These are phyloP conservation scores for Elongisporangium prolatum DNA, from an alignment of 352 stramenopile genomes.

Conservation along the genomic window DNA sequence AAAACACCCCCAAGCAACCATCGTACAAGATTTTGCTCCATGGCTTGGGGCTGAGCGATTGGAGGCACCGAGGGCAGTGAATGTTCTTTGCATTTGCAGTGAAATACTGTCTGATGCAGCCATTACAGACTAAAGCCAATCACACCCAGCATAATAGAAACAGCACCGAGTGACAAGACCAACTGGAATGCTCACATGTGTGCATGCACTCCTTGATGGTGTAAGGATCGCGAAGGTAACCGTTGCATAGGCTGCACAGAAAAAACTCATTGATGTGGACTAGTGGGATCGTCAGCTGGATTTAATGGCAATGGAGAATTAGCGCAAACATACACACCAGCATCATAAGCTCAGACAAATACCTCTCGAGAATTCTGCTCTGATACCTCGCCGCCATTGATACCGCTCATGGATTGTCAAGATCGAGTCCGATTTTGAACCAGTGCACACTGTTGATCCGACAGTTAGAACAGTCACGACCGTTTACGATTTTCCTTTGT, in stretches of 20 bases:
- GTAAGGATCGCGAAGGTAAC: constrained; percentile 71
- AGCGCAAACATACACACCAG: neutral
- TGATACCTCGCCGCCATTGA: neutral
- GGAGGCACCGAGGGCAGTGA: constrained; percentile 41
- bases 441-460: neutral
- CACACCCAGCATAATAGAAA: neutral
- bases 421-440: no score
- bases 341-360: neutral
- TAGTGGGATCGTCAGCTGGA: constrained; percentile 38
- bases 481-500: neutral
- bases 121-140: constrained; percentile 42
- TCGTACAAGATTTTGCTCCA: constrained; percentile 49
- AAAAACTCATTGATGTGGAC: constrained; percentile 50
- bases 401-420: neutral
- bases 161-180: neutral
- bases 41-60: constrained; percentile 41
- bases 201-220: constrained; percentile 78
- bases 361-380: neutral
- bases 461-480: neutral
- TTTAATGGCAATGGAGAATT: neutral
- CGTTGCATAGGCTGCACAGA: constrained; percentile 57
- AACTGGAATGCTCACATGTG: constrained; percentile 27
- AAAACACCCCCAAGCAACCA: no score
- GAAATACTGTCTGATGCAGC: constrained; percentile 52
- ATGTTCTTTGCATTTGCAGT: constrained; percentile 16